These are phyloP conservation scores for Starmera pachycereana DNA, from an alignment of 805 yeast genomes.

Conservation along the genomic window DNA sequence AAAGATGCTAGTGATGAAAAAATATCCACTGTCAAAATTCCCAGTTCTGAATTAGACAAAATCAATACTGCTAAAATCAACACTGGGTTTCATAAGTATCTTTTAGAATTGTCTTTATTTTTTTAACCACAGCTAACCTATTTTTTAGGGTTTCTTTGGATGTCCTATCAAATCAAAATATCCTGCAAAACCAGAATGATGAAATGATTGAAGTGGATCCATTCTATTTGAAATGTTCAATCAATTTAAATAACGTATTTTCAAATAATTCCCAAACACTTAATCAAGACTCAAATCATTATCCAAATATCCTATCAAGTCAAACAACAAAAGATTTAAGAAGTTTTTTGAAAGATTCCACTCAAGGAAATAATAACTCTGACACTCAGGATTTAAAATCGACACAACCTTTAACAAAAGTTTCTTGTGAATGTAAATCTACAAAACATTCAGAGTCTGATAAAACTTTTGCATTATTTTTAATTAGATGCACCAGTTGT, in stretches of 20 bases:
- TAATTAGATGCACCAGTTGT: conserved; percentile 22
- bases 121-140: neutral
- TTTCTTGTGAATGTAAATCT: conserved; percentile 22
- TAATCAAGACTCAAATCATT: neutral
- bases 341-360: conserved; percentile 18
- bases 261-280: neutral
- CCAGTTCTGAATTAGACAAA: conserved; percentile 6
- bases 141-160: conserved; percentile 13
- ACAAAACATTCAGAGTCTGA: neutral
- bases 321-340: conserved; percentile 25
- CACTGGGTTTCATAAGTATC: conserved; percentile 21
- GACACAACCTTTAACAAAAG: conserved; percentile 18
- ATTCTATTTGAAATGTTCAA: conserved; percentile 3
- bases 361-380: neutral
- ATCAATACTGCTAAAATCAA: conserved; percentile 20
- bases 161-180: conserved; percentile 19
- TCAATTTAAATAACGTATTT: neutral
- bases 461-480: conserved; percentile 7
- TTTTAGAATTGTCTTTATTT: neutral
- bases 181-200: neutral
- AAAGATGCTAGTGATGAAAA: conserved; percentile 30
- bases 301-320: conserved; percentile 10
- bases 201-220: conserved; percentile 13
- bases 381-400: conserved; percentile 9
- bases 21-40: conserved; percentile 24